Conservation (phyloP, 768 basidiomycete species). For the Mycena leptocephala region DNA sequence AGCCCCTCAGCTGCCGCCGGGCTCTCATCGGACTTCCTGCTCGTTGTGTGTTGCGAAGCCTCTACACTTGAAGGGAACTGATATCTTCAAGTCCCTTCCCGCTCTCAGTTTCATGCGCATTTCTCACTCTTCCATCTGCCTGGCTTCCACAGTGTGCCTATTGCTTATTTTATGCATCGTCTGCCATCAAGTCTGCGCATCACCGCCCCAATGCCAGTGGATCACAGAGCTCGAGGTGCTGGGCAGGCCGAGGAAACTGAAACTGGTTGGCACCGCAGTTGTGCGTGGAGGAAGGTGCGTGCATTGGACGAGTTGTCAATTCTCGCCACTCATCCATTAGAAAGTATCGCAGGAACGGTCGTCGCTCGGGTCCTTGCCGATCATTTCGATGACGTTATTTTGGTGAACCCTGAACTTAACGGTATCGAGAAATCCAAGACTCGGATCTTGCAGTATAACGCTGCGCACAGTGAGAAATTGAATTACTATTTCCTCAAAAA, state of each 20-base stretch:
- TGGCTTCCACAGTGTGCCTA: neutral
- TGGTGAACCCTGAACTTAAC: constrained; percentile 44
- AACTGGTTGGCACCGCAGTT: constrained; percentile 37
- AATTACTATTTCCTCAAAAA: neutral
- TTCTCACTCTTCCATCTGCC: constrained; percentile 8
- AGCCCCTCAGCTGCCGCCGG: too few species aligned
- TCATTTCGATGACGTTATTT: constrained; percentile 47
- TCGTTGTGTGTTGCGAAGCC: too few species aligned
- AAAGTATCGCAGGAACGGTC: constrained; percentile 46
- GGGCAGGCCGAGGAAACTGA: constrained; percentile 21
- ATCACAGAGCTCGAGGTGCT: constrained; percentile 12
- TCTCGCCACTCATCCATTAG: neutral
- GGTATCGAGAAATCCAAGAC: constrained; percentile 29
- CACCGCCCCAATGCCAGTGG: constrained; percentile 15
- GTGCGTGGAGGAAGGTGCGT: constrained; percentile 46
- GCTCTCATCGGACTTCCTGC: too few species aligned
- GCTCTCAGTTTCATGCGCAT: constrained; percentile 9
- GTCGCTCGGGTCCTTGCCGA: constrained; percentile 44
- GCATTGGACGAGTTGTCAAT: neutral
- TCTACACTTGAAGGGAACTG: too few species aligned
- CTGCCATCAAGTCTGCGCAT: constrained; percentile 24
- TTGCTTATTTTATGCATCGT: neutral
- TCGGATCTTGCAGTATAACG: constrained; percentile 38
- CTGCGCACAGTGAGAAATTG: constrained; percentile 29
- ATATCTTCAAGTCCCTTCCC: too few species aligned